Evolutionary conservation across 345 rosid genomes (phyloP), one percentile per base, ranked within the genome.

Genomic region (Adansonia digitata): DNA sequence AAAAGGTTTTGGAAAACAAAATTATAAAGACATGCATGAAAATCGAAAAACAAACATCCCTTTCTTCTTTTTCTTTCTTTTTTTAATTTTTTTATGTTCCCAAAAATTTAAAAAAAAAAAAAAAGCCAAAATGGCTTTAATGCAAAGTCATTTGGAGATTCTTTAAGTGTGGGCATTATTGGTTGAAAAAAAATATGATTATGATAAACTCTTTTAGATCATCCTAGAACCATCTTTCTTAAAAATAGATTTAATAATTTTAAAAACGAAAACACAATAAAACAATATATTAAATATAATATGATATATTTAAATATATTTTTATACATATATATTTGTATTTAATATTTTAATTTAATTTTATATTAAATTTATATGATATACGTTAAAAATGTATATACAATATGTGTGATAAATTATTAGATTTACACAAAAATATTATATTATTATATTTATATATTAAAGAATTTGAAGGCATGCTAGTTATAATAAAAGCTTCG

Each of bases 401-500:
- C n/a, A n/a, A n/a, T n/a, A n/a, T n/a, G n/a, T n/a, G n/a, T n/a
- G n/a, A n/a, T n/a, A n/a, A n/a, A n/a, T n/a, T n/a, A n/a, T n/a
- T n/a, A n/a, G n/a, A n/a, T n/a, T n/a, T n/a, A n/a, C n/a, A n/a
- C n/a, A n/a, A n/a, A n/a, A n/a, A n/a, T n/a, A n/a, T n/a, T n/a
- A n/a, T n/a, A n/a, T n/a, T n/a, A n/a, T n/a, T n/a, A n/a, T n/a
- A n/a, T n/a, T n/a, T n/a, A n/a, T 5, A 11, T 40, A 52, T 53
- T 52, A 65, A 65, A 22, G 29, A 40, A 40, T 40, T 8, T 7
- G 14, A 40, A 39, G 72, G 73, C 73, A 43, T 77, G 49, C 49
- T 20, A 20, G 67, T 24, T 15, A 29, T 8, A 64, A 80, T 62
- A 80, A 83, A n/a, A 73, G 81, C 75, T 78, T 63, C 65, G 82